These are phyloP conservation scores for Solanum dulcamara DNA, from an alignment of 257 asterid species.

Conservation along the genomic window DNA sequence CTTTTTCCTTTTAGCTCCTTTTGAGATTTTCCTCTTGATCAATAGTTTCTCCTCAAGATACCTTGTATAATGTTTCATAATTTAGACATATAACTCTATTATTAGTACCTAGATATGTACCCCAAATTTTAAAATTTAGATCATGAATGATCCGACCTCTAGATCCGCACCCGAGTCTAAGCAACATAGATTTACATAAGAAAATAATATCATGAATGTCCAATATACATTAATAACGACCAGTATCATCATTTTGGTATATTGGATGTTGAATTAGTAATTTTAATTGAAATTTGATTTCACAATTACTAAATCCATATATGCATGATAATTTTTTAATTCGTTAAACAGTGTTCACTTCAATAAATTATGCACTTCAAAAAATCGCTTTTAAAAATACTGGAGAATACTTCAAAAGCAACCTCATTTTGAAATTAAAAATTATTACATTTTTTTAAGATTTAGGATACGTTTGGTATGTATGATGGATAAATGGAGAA, in stretches of 20 bases:
- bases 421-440: background rate
- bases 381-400: background rate
- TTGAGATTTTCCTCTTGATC: too few species aligned
- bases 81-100: too few species aligned
- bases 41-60: too few species aligned
- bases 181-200: background rate
- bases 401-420: background rate
- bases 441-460: background rate
- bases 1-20: background rate
- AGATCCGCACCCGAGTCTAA: background rate
- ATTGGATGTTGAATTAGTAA: background rate
- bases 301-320: background rate
- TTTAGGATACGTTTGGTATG: background rate
- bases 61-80: too few species aligned
- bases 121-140: background rate
- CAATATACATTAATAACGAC: background rate
- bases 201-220: background rate
- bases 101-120: background rate
- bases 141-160: background rate
- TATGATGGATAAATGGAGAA: background rate
- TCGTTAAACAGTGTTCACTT: background rate
- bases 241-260: background rate
- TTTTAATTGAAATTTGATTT: background rate
- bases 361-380: background rate
- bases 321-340: background rate